A percentile compares a stretch with the other conserved stretches of the same genome.
These are phyloP conservation scores for Diaporthe sp. DNA, from an alignment of 2,329 filamentous ascomycete species.

Conservation along the genomic window DNA sequence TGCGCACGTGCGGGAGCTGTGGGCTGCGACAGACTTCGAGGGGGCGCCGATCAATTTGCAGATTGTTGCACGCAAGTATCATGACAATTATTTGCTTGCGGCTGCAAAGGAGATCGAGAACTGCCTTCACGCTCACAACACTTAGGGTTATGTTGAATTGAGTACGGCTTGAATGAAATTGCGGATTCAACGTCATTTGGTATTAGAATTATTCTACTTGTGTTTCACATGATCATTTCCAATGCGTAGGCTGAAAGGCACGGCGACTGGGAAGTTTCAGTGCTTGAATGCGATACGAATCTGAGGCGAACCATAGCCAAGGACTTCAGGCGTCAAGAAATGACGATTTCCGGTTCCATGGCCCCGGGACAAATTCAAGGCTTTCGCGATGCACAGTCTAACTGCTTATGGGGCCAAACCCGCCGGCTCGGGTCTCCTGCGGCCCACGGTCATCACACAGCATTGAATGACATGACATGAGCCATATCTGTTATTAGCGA, in stretches of 20 bases:
- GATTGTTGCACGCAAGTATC: conserved; percentile 50
- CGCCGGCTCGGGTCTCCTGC: neutral
- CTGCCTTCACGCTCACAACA: neutral
- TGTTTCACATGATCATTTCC: neutral
- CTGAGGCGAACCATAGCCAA: neutral
- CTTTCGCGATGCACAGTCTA: neutral
- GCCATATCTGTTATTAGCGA: neutral
- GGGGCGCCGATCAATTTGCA: conserved; percentile 52
- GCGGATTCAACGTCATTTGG: neutral
- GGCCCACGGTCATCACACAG: neutral
- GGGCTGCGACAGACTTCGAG: conserved; percentile 50
- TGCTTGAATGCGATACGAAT: neutral
- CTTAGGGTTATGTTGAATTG: no score
- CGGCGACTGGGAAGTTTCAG: neutral
- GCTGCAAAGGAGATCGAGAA: conserved; percentile 46
- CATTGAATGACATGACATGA: conserved; percentile 18
- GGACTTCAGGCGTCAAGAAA: neutral
- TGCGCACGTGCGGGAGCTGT: conserved; percentile 49
- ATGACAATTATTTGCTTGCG: conserved; percentile 53
- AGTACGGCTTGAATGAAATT: neutral
- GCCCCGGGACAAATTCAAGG: neutral
- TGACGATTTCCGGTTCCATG: neutral
- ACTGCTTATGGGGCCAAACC: conserved; percentile 18
- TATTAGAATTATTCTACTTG: neutral
- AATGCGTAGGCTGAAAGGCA: neutral